phyloP scores from a whole-genome alignment of 805 yeast genomes.

The Monosporozyma yasuniensis region DNA sequence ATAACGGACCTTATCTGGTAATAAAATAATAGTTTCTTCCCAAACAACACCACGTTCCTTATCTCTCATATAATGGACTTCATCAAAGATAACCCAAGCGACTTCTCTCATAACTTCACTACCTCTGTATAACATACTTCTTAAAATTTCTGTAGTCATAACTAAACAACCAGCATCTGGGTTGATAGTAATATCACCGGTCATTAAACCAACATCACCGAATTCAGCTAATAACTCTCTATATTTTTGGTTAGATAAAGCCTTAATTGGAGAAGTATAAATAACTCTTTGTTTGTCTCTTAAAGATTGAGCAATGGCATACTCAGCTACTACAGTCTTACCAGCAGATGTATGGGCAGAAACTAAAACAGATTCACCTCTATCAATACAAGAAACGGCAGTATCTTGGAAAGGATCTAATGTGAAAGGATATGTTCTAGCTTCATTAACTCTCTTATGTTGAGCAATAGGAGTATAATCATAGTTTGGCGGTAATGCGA shows the following conservation, averaged over 20 bases:
- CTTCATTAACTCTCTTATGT: constrained; percentile 69
- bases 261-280: constrained; percentile 92
- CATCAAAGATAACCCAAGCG: constrained; percentile 97
- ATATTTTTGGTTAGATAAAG: constrained; percentile 87
- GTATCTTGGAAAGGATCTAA: constrained; percentile 98
- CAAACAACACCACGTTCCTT: constrained; percentile 98
- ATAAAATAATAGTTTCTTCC: constrained; percentile 94
- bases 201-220: constrained; percentile 96
- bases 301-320: constrained; percentile 92
- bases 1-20: constrained; percentile 93
- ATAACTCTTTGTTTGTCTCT: constrained; percentile 88
- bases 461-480: constrained; percentile 82
- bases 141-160: constrained; percentile 96
- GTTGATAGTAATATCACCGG: constrained; percentile 97
- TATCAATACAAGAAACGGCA: constrained; percentile 89
- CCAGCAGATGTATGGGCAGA: constrained; percentile 98
- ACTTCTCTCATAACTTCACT: constrained; percentile 98
- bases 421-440: constrained; percentile 84
- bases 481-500: constrained; percentile 88
- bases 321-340: constrained; percentile 94
- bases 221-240: constrained; percentile 87
- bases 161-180: constrained; percentile 98
- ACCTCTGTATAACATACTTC: constrained; percentile 95
- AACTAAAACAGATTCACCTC: constrained; percentile 88
- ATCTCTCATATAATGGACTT: constrained; percentile 97